phyloP scores from a whole-genome alignment of 2,329 filamentous ascomycete genomes.

The Pleoardoris graminearum region DNA sequence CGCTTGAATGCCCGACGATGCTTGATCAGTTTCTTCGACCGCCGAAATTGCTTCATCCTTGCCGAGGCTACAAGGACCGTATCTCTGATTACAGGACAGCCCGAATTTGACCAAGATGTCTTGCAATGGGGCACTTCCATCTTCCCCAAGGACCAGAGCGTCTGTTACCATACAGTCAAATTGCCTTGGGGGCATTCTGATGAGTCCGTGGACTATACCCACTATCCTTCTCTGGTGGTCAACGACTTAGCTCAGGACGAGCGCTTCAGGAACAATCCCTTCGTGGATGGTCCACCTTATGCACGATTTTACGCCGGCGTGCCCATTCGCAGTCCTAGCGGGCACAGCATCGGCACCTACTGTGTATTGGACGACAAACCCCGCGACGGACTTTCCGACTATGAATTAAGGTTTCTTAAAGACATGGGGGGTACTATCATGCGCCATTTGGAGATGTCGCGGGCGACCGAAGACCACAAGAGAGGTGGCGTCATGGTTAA shows the following conservation, averaged over 20 bases:
- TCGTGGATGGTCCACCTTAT: constrained; percentile 36
- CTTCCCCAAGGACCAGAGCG: constrained; percentile 38
- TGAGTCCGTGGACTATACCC: constrained; percentile 20
- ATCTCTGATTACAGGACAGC: constrained; percentile 32
- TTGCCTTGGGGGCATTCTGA: constrained; percentile 8
- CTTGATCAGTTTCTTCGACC: constrained; percentile 46
- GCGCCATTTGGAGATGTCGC: constrained; percentile 63
- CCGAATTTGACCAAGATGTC: constrained; percentile 31
- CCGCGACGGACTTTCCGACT: constrained; percentile 53
- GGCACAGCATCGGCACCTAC: constrained; percentile 63
- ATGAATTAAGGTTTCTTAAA: constrained; percentile 58
- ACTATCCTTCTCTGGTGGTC: constrained; percentile 36
- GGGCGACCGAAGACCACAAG: constrained; percentile 56
- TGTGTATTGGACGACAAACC: constrained; percentile 63
- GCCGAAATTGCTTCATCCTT: constrained; percentile 42
- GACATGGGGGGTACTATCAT: constrained; percentile 60
- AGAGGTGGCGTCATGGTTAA: constrained; percentile 59
- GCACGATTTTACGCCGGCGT: constrained; percentile 61
- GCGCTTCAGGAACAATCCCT: constrained; percentile 45
- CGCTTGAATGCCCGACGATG: constrained; percentile 42
- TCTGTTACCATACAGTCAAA: constrained; percentile 36
- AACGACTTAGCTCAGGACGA: constrained; percentile 39
- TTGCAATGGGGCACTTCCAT: constrained; percentile 40
- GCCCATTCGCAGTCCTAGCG: constrained; percentile 61
- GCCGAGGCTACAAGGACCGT: constrained; percentile 41